Conservation (phyloP, 2,329 filamentous ascomycete species). For the Fusarium staphyleae region DNA sequence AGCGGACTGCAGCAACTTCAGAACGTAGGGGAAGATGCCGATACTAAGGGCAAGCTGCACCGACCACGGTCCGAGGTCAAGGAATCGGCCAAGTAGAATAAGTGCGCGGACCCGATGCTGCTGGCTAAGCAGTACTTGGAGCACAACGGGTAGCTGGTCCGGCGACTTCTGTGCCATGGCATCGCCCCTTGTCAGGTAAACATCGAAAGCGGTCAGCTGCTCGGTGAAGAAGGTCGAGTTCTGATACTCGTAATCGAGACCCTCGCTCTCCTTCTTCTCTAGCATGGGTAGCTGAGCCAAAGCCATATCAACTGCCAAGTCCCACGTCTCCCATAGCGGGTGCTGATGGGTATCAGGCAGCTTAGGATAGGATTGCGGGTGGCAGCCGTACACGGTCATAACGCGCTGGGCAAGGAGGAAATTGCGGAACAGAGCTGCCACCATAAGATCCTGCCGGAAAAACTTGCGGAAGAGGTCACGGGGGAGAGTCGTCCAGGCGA, state of each 20-base stretch:
- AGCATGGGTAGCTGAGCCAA: conserved; percentile 86
- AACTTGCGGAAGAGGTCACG: conserved; percentile 94
- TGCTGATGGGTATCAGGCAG: conserved; percentile 96
- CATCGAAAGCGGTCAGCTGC: conserved; percentile 95
- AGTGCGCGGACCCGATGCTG: conserved; percentile 90
- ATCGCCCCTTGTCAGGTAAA: conserved; percentile 83
- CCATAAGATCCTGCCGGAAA: conserved; percentile 97
- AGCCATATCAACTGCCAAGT: conserved; percentile 94
- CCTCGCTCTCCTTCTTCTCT: conserved; percentile 77
- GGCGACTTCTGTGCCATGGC: conserved; percentile 86
- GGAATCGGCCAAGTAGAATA: conserved; percentile 89
- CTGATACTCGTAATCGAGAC: conserved; percentile 85
- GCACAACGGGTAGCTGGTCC: conserved; percentile 92
- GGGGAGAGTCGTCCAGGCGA: conserved; percentile 95
- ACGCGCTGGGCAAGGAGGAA: conserved; percentile 93
- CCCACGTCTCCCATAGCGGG: conserved; percentile 96
- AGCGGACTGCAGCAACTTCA: conserved; percentile 94
- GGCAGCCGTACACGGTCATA: conserved; percentile 95
- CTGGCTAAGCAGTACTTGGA: conserved; percentile 95
- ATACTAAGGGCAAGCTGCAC: conserved; percentile 98
- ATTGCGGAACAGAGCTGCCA: conserved; percentile 96
- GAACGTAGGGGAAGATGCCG: conserved; percentile 98
- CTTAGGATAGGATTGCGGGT: conserved; percentile 88
- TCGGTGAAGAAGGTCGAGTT: conserved; percentile 97
- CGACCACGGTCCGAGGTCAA: conserved; percentile 96